Conservation (phyloP, 345 rosid species). For the Citrus sp. region DNA sequence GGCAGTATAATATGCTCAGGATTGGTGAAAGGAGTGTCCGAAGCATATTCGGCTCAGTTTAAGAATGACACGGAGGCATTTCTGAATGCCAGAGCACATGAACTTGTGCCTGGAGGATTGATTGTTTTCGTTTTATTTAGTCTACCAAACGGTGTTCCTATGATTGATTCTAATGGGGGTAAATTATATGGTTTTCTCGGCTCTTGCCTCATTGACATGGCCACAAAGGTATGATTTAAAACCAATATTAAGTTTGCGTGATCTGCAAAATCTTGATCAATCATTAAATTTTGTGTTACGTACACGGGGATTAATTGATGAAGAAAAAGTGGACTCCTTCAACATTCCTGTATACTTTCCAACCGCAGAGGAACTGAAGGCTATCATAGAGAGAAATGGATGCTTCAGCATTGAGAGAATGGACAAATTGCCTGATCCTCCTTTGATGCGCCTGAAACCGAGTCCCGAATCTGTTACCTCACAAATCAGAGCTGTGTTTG, state of each 20-base stretch:
- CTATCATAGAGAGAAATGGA: neutral
- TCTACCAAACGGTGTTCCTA: neutral
- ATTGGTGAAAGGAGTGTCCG: neutral
- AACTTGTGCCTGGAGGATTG: constrained; percentile 11
- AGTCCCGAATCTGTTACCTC: neutral
- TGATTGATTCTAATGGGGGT: neutral
- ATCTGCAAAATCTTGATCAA: neutral
- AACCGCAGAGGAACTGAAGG: neutral
- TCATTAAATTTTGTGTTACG: neutral
- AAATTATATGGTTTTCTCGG: neutral
- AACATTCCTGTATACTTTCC: constrained; percentile 3
- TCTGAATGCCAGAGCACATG: constrained; percentile 13
- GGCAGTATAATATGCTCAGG: neutral
- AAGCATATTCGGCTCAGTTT: constrained; percentile 2
- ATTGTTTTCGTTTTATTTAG: neutral
- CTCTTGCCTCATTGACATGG: constrained; percentile 1
- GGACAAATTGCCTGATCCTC: neutral
- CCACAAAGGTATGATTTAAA: neutral
- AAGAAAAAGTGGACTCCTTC: constrained; percentile 17
- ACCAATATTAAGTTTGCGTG: neutral
- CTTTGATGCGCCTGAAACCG: neutral
- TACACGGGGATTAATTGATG: neutral
- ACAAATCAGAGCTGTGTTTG: constrained; percentile 5
- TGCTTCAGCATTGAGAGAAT: constrained; percentile 13
- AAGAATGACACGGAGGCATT: constrained; percentile 5